These are phyloP conservation scores for Vachellia pachyceras DNA, from an alignment of 306 rosid genomes.

Conservation along the genomic window DNA sequence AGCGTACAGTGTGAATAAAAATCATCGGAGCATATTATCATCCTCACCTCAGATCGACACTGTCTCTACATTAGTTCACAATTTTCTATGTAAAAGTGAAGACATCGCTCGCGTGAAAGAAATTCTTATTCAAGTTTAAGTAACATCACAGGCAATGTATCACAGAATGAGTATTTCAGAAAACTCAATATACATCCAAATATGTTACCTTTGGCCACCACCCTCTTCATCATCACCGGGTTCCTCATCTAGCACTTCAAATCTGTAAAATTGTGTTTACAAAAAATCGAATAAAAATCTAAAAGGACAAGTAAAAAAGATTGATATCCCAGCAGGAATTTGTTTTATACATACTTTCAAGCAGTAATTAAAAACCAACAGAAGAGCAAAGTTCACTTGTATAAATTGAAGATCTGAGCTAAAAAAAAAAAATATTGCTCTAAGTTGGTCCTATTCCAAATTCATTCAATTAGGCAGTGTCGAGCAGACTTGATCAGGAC, in stretches of 20 bases:
- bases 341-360: not conserved
- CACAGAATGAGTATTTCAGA: not conserved
- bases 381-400: conserved; percentile 10
- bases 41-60: too few species aligned
- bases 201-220: conserved; percentile 73
- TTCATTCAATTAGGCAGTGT: conserved; percentile 21
- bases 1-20: too few species aligned
- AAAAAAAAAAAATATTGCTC: conserved; percentile 13
- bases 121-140: conserved; percentile 14
- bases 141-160: conserved; percentile 22
- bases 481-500: not conserved
- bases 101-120: conserved; percentile 3
- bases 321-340: not conserved
- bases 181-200: conserved; percentile 15
- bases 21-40: too few species aligned
- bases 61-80: too few species aligned
- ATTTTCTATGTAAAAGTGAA: conserved; percentile 1
- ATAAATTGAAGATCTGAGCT: conserved; percentile 20
- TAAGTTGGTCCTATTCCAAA: conserved; percentile 25
- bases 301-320: conserved; percentile 14
- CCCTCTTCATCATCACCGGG: conserved; percentile 96
- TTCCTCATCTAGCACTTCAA: conserved; percentile 96
- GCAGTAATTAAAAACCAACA: conserved; percentile 21
- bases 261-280: conserved; percentile 54
- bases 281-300: conserved; percentile 25